These are phyloP conservation scores for Meyerozyma sp. DNA, from an alignment of 1,139 yeast genomes.

Conservation along the genomic window DNA sequence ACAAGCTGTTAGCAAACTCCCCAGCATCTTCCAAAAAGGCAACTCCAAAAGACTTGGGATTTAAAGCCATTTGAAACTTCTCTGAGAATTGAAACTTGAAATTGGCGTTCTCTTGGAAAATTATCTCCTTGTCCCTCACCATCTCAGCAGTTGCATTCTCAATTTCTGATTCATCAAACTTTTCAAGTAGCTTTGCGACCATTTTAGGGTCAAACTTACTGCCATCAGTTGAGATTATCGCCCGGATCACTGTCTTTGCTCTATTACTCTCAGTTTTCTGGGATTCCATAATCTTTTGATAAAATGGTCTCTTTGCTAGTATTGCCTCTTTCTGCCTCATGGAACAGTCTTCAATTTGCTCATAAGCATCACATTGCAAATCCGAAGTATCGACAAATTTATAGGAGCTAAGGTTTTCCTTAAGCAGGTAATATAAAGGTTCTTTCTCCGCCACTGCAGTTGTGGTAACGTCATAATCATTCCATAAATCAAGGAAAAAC, in stretches of 20 bases:
- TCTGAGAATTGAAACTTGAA: constrained; percentile 58
- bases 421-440: constrained; percentile 26
- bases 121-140: constrained; percentile 50
- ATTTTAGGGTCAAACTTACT: constrained; percentile 39
- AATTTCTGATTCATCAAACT: constrained; percentile 39
- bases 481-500: constrained; percentile 55
- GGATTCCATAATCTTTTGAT: constrained; percentile 14
- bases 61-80: constrained; percentile 37
- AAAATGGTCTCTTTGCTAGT: constrained; percentile 34
- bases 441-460: constrained; percentile 19
- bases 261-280: constrained; percentile 7
- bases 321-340: constrained; percentile 52
- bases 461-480: constrained; percentile 31
- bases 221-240: constrained; percentile 56
- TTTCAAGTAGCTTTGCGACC: constrained; percentile 39
- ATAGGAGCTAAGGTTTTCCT: constrained; percentile 27
- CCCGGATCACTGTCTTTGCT: constrained; percentile 39
- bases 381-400: constrained; percentile 15
- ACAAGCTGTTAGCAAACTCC: constrained; percentile 34
- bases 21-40: constrained; percentile 43
- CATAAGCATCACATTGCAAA: constrained; percentile 23
- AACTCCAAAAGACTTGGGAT: constrained; percentile 30
- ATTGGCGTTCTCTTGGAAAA: constrained; percentile 37
- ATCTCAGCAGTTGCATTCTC: constrained; percentile 48
- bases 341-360: constrained; percentile 40